Evolutionary conservation across 1,284 basidiomycete genomes (phyloP), one percentile per base, ranked within the genome.

Genomic region (Erythrobasidium hasegawianum): DNA sequence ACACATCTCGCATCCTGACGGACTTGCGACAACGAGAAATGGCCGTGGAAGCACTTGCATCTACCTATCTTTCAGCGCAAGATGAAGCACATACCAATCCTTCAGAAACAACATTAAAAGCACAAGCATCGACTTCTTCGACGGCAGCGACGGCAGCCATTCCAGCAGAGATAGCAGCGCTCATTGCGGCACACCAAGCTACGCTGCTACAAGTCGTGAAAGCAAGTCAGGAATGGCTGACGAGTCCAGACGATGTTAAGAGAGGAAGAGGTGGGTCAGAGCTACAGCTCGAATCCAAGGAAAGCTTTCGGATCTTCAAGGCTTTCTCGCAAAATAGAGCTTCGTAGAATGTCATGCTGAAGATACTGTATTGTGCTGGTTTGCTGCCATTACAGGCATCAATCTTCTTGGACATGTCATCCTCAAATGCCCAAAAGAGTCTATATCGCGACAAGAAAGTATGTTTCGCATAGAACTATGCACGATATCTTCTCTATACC

Each of bases 381-480:
- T n/a, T n/a, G n/a, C n/a, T n/a, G n/a, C n/a, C n/a, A n/a, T n/a
- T n/a, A n/a, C 78, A 95, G 90, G 90, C 50, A 85, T 91, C 24
- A 84, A 85, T 62, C 80, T 92, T 62, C 80, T 93, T 22, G 85
- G 87, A 0, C 76, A 81, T 22, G 82, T 90, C 13, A 78, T 96
- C 53, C 79, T 78, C 29, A 78, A 80, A 57, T 86, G 85, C 70
- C 84, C 87, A 0, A 76, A 80, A 8, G 81, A 84, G 43, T 85
- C 83, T 71, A 81, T 96, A 66, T 93, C 88, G 75, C 82, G 85
- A 24, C 91, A 94, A 78, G 85, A 89, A 54, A 86, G 91, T 91
- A 77, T 70, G 85, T 73, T n/a, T n/a, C n/a, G n/a, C n/a, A n/a
- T n/a, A n/a, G n/a, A n/a, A n/a, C n/a, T n/a, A n/a, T n/a, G n/a